phyloP scores from a whole-genome alignment of 257 asterid genomes.

The Leptodermis oblonga region DNA sequence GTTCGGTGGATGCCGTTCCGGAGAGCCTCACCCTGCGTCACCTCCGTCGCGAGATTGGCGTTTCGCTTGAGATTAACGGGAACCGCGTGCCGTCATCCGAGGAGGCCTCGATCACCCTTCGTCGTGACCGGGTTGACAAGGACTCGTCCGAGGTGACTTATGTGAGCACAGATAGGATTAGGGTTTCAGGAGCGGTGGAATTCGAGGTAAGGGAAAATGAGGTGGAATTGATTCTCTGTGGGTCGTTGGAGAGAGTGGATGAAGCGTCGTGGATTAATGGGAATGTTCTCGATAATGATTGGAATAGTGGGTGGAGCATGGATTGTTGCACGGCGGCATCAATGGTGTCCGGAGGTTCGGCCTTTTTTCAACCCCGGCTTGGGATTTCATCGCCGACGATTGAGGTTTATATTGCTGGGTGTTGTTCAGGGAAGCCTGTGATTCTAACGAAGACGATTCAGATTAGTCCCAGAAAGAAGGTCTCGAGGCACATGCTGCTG shows the following conservation, averaged over 20 bases:
- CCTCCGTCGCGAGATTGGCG: conserved; percentile 65
- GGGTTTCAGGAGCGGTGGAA: conserved; percentile 63
- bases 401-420: conserved; percentile 79
- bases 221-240: conserved; percentile 64
- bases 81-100: conserved; percentile 53
- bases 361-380: conserved; percentile 43
- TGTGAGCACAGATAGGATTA: conserved; percentile 75
- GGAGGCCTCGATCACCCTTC: conserved; percentile 44
- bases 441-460: conserved; percentile 55
- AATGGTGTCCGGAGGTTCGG: conserved; percentile 39
- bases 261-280: conserved; percentile 55
- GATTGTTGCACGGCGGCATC: conserved; percentile 61
- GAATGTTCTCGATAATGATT: conserved; percentile 34
- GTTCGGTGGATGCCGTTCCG: conserved; percentile 46
- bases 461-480: conserved; percentile 60
- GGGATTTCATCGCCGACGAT: conserved; percentile 52
- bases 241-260: conserved; percentile 62
- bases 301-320: conserved; percentile 69
- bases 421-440: conserved; percentile 65
- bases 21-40: conserved; percentile 51
- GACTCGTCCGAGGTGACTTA: conserved; percentile 78
- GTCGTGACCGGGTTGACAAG: conserved; percentile 66
- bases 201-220: conserved; percentile 70
- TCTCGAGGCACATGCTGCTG: conserved; percentile 47
- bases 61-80: conserved; percentile 54